Evolutionary conservation across 2,329 filamentous ascomycete species (phyloP).

Genomic region (Dactylellina cionopaga): DNA sequence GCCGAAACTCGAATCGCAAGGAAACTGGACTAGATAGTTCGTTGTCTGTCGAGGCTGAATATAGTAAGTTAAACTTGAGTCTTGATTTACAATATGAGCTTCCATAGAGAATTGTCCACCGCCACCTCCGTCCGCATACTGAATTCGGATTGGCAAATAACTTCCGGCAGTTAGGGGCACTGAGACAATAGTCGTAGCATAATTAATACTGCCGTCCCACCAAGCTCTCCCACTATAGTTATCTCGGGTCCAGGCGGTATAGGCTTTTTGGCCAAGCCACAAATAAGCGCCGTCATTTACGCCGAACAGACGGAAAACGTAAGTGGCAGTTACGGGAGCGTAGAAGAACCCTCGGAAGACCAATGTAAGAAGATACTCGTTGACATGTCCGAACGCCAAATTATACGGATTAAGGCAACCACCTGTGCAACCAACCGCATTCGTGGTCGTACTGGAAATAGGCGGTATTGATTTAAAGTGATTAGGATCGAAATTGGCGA

Average conservation of each 20-base stretch:
- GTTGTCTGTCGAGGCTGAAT: too few relatives aligned
- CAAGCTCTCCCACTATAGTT: conserved; percentile 3
- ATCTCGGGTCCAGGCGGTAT: conserved; percentile 4
- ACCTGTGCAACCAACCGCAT: background rate
- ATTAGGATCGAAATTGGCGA: conserved; percentile 13
- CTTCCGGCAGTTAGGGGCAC: background rate
- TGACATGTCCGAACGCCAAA: background rate
- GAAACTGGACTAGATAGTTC: too few relatives aligned
- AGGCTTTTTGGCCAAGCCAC: conserved; percentile 10
- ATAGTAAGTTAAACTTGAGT: too few relatives aligned
- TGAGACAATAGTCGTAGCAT: conserved; percentile 1
- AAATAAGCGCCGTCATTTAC: conserved; percentile 9
- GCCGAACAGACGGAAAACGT: conserved; percentile 3
- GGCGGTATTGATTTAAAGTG: conserved; percentile 6
- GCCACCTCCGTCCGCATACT: background rate
- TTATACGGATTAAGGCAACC: conserved; percentile 6
- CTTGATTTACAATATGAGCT: too few relatives aligned
- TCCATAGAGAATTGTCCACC: conserved; percentile 16
- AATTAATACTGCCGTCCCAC: background rate
- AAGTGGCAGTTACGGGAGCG: background rate
- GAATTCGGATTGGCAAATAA: conserved; percentile 11
- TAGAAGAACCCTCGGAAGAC: conserved; percentile 12
- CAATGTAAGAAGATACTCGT: background rate
- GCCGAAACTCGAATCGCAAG: too few relatives aligned
- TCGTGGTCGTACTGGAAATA: conserved; percentile 6